Base-by-base conservation (phyloP, 106 monocot species). In the Platanthera guangdongensis region DNA sequence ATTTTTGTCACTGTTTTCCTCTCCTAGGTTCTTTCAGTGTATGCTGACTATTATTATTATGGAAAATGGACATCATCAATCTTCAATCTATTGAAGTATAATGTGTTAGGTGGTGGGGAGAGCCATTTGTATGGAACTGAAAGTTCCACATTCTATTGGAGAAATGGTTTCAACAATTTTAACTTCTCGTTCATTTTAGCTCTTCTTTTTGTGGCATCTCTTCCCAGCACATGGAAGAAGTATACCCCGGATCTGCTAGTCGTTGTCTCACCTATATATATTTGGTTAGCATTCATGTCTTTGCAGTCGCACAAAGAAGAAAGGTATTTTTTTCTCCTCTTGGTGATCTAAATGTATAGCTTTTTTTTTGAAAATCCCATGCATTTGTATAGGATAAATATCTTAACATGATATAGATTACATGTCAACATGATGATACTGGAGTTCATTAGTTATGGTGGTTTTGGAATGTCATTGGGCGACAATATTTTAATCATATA, bases 291-390 rank as follows among this genome's bases (percentile, higher is more conserved):
- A 63, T 99, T 99, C 75, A 99, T 99, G 99, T 92, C 99, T 52
- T 74, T 99, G 77, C 99, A 89, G 79, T 71, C 94, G 47, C 99
- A 99, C 83, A 99, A 94, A 90, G 99, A 99, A 90, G 99, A 99
- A 90, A 78, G 99, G 99, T 99, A 77, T 51, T 70, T 70, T 5
- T 39, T 5, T 67, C 63, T 46, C 45, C 70, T 70, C 16, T 48
- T 70, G 18, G 5, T 72, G 49, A 10, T 51, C 51, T 72, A 65
- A 30, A 65, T 32, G 32, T 65, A 25, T 65, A 13, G 30, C 32
- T 65, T 65, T 65, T 65, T 7, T 32, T 39, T 65, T 10, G 59
- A 65, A 32, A 60, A 60, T 13, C 18, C 59, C 59, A 65, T 65
- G 25, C 28, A 9, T 32, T 65, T 65, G 30, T 65, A 28, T 59